Percentiles rank a stretch among this genome's conserved stretches.
Conservation (phyloP, 2,329 filamentous ascomycete genomes). For the Spiromastix sp. region DNA sequence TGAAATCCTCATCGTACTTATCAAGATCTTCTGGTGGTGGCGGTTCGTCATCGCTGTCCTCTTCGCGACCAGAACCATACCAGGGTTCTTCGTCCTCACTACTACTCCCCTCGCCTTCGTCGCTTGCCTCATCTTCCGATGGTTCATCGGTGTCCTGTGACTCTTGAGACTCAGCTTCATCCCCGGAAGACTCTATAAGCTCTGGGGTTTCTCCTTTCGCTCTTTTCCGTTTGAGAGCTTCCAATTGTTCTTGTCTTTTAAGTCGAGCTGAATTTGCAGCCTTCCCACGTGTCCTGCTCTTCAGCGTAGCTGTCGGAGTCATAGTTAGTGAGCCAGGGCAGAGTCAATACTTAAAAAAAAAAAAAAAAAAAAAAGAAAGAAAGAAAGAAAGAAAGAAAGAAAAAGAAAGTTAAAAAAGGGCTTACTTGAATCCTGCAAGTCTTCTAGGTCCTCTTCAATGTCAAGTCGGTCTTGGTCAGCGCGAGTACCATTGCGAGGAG, state of each 20-base stretch:
- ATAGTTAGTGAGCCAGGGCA: conserved; percentile 13
- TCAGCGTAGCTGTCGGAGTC: conserved; percentile 22
- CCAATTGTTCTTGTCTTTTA: conserved; percentile 31
- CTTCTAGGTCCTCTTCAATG: conserved; percentile 35
- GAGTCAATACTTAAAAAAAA: too few species aligned
- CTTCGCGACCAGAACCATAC: conserved; percentile 9
- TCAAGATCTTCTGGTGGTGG: conserved; percentile 36
- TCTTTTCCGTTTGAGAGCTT: conserved; percentile 32
- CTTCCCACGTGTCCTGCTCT: conserved; percentile 31
- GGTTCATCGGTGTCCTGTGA: conserved; percentile 5
- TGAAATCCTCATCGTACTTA: conserved; percentile 53
- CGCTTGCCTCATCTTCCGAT: conserved; percentile 2
- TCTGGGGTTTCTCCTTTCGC: conserved; percentile 25
- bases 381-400: not conserved
- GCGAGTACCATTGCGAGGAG: conserved; percentile 17
- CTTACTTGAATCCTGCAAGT: conserved; percentile 34
- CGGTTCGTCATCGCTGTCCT: conserved; percentile 23
- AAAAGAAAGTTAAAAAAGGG: not conserved
- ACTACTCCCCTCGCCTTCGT: conserved; percentile 20
- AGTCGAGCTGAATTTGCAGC: conserved; percentile 28
- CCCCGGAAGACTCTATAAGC: conserved; percentile 10
- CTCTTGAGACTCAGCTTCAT: conserved; percentile 13
- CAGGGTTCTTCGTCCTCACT: conserved; percentile 13
- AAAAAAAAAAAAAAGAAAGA: too few species aligned
- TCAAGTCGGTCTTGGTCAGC: conserved; percentile 28